Evolutionary conservation across 495 filamentous ascomycete species (phyloP).

Genomic region (Tuber magnatum): DNA sequence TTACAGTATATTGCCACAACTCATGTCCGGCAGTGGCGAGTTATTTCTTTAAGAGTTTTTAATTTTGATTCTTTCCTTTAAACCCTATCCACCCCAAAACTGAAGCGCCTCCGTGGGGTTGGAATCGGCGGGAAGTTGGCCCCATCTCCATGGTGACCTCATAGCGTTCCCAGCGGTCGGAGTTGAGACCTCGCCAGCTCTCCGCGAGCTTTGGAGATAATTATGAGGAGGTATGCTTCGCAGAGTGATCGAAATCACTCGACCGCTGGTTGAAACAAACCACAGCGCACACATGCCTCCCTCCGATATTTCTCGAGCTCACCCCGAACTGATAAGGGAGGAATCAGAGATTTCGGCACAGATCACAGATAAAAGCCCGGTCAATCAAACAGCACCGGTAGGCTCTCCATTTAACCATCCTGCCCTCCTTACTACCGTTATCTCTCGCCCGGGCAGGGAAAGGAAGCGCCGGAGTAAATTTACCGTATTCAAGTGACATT

Average conservation of each 20-base stretch:
- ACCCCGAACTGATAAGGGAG: slow-evolving; percentile 1
- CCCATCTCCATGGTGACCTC: neutral
- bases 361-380: neutral
- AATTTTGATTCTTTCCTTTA: neutral
- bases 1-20: neutral
- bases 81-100: neutral
- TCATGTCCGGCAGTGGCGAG: neutral
- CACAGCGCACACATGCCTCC: slow-evolving; percentile 1
- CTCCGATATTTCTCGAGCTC: slow-evolving; percentile 3
- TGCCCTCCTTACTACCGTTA: neutral
- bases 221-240: neutral
- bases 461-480: neutral
- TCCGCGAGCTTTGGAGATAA: neutral
- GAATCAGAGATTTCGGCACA: slow-evolving; percentile 1
- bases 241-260: neutral
- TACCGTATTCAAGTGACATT: neutral
- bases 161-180: neutral
- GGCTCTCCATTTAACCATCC: neutral
- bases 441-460: neutral
- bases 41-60: slow-evolving; percentile 1
- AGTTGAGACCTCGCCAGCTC: neutral
- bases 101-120: neutral
- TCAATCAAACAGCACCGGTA: neutral
- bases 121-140: neutral
- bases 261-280: neutral